A percentile compares a stretch with the other conserved stretches of the same genome.
Evolutionary conservation across 495 filamentous ascomycete species (phyloP).

Genomic region (Aspergillus bertholletiae): DNA sequence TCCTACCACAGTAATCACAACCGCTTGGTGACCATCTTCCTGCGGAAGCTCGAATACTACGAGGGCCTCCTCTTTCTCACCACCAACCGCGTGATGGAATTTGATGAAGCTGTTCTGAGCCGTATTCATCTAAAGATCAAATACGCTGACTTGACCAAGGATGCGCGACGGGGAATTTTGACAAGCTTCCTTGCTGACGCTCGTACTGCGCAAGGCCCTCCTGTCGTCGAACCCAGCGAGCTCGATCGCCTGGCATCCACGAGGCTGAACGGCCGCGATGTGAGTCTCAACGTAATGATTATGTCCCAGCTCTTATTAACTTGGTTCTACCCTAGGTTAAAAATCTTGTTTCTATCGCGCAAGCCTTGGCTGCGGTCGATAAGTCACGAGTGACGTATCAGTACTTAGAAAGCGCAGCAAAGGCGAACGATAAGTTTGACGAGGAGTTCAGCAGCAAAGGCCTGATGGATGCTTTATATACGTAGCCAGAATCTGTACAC

Average conservation of each 20-base stretch:
- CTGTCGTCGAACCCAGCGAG: not conserved
- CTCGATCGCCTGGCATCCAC: not conserved
- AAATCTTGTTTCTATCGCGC: not conserved
- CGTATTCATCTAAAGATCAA: not conserved
- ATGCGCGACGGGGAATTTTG: not conserved
- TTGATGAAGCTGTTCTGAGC: not conserved
- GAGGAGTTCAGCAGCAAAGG: not conserved
- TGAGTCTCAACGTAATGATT: not conserved
- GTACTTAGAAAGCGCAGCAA: not conserved
- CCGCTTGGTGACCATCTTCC: not conserved
- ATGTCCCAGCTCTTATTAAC: not conserved
- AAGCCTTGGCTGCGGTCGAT: not conserved
- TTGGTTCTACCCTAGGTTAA: not conserved
- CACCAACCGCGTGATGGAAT: not conserved
- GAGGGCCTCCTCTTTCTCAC: not conserved
- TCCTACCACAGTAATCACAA: not conserved
- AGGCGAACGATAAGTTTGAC: not conserved
- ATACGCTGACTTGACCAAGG: not conserved
- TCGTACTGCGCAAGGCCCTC: not conserved
- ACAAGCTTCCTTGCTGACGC: not conserved
- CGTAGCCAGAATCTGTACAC: not conserved
- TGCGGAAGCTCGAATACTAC: not conserved
- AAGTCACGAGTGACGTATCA: not conserved
- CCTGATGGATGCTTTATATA: not conserved
- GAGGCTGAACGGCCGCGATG: not conserved